phyloP scores from a whole-genome alignment of 495 filamentous ascomycete species.

The Podospora tetraspora region DNA sequence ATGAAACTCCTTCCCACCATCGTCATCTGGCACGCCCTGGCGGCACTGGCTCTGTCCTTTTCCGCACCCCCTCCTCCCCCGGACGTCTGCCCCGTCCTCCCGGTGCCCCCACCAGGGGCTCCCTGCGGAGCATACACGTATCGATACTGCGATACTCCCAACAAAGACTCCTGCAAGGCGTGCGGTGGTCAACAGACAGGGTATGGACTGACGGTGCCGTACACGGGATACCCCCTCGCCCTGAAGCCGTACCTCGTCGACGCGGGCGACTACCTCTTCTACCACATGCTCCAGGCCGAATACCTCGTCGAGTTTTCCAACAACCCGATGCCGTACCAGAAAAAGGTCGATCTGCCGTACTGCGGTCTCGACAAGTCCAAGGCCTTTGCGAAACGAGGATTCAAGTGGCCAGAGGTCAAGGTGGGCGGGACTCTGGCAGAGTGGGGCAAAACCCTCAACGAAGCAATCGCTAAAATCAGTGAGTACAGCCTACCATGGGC shows the following conservation, averaged over 20 bases:
- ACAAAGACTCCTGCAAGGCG: not conserved
- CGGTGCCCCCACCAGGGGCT: not conserved
- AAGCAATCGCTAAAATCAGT: too few species aligned
- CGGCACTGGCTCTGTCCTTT: not conserved
- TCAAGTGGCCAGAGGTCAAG: not conserved
- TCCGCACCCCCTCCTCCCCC: not conserved
- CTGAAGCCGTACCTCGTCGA: not conserved
- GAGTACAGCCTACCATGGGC: too few species aligned
- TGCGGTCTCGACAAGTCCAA: not conserved
- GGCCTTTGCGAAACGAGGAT: not conserved
- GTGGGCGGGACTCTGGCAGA: not conserved
- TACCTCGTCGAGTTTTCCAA: slow-evolving; percentile 2
- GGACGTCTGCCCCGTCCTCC: not conserved
- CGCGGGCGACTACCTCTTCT: not conserved
- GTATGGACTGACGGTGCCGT: not conserved
- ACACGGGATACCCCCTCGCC: not conserved
- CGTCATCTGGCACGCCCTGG: not conserved
- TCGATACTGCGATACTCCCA: not conserved
- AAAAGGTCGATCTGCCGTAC: not conserved
- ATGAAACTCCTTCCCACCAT: not conserved
- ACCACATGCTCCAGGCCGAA: not conserved
- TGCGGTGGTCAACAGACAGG: too few species aligned
- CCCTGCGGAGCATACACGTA: not conserved
- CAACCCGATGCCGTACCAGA: not conserved
- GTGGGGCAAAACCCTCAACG: too few species aligned